Evolutionary conservation across 805 yeast species (phyloP), one percentile per base, ranked within the genome.

Genomic region (Yarrowia phangngaensis): DNA sequence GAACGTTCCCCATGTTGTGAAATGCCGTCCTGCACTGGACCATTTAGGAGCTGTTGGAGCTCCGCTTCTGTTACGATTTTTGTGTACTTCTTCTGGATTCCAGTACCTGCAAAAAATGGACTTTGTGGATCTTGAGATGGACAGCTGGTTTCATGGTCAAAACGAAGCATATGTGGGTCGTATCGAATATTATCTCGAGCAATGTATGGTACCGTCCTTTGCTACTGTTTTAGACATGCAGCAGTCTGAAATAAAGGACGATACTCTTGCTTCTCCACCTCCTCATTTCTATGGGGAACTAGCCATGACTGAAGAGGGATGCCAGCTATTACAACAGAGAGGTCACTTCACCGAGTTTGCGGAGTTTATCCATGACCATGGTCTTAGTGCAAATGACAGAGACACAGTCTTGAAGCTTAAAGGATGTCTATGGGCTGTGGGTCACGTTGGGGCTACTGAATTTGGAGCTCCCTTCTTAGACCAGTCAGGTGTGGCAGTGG

Each of bases 391-490:
- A 4, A 56, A 54, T 12, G 71, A 66, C 15, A 67, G 66, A 4
- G 70, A 70, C 6, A 64, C 65, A 14, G 52, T 69, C 14, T 24
- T 68, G 7, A 73, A 72, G 53, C 63, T 90, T 19, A 86, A 85
- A 59, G 84, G 89, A 8, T 76, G 82, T 24, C 58, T 90, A 26
- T 90, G 97, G 97, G 80, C 94, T 1, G 70, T 86, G 24, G 97
- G 96, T 0, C 80, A 81, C 57, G 78, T 89, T 22, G 89, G 89
- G 2, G 76, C 88, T 0, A 76, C 87, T 1, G 74, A 74, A 8
- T 66, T 73, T 45, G 97, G 97, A 0, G 78, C 83, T 13, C 68
- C 72, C 13, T 65, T 81, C 32, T 57, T 80, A 27, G 85, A 79
- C 52, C 72, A 72, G 24, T 45, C 50, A 2, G 50, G 50, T 11